A percentile compares a stretch with the other conserved stretches of the same genome.
These are phyloP conservation scores for Piedraia hortae DNA, from an alignment of 2,329 filamentous ascomycete genomes.

Conservation along the genomic window DNA sequence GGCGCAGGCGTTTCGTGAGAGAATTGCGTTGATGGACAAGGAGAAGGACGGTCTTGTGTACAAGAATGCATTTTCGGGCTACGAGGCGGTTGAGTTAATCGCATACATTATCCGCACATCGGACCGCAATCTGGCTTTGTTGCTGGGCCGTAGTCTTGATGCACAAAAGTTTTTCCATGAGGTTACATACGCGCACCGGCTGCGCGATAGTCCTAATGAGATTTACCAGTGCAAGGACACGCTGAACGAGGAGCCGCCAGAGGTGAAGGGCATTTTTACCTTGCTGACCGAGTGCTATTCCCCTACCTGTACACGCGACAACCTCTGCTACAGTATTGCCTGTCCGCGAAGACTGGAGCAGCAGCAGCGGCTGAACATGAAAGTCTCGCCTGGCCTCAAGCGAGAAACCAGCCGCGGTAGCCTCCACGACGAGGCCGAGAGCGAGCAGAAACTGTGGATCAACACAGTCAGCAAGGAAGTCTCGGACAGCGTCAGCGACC, in stretches of 20 bases:
- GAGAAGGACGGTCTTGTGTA: constrained; percentile 94
- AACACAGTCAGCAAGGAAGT: constrained; percentile 92
- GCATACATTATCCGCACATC: constrained; percentile 93
- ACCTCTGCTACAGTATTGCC: constrained; percentile 91
- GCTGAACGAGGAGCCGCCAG: constrained; percentile 57
- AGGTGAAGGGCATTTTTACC: constrained; percentile 90
- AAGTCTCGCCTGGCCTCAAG: constrained; percentile 68
- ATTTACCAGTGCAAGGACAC: constrained; percentile 94
- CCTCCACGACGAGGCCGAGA: constrained; percentile 56
- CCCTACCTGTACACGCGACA: constrained; percentile 82
- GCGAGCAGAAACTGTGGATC: constrained; percentile 97
- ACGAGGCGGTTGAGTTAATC: constrained; percentile 83
- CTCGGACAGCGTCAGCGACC: constrained; percentile 65
- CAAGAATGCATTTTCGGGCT: constrained; percentile 87
- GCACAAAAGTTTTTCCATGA: constrained; percentile 99
- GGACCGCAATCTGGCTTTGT: constrained; percentile 73
- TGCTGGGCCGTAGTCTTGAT: constrained; percentile 74
- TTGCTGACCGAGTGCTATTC: constrained; percentile 93
- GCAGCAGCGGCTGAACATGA: constrained; percentile 77
- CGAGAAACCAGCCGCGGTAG: constrained; percentile 40
- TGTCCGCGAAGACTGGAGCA: constrained; percentile 84
- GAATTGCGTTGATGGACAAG: constrained; percentile 61
- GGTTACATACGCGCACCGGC: constrained; percentile 85
- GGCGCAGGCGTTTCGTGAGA: constrained; percentile 70
- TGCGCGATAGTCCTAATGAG: constrained; percentile 80